Percentiles rank a stretch among this genome's conserved stretches.
Evolutionary conservation across 2,329 filamentous ascomycete genomes (phyloP).

Genomic region (Trichophaea hybrida): DNA sequence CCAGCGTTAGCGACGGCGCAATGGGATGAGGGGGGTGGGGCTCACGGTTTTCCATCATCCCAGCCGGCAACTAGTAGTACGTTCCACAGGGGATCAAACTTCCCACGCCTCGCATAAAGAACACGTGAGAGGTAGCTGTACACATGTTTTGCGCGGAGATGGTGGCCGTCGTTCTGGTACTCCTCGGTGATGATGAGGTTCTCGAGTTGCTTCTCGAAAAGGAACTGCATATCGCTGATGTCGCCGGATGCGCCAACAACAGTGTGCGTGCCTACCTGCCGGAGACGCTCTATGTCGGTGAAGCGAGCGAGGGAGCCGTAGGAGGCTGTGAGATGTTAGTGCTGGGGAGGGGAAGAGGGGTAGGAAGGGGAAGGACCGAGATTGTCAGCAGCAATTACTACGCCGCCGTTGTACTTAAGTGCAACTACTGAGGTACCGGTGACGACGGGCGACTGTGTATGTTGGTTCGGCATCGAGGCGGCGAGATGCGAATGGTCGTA

Average conservation of each 20-base stretch:
- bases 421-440: conserved; percentile 92
- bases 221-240: conserved; percentile 97
- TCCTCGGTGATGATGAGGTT: conserved; percentile 79
- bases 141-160: conserved; percentile 78
- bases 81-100: conserved; percentile 98
- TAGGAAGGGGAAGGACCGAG: conserved; percentile 44
- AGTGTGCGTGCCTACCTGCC: conserved; percentile 67
- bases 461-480: conserved; percentile 45
- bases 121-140: conserved; percentile 95
- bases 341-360: neutral
- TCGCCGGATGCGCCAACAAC: conserved; percentile 92
- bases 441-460: conserved; percentile 84
- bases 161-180: conserved; percentile 45
- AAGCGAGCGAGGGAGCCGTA: conserved; percentile 96
- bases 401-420: conserved; percentile 89
- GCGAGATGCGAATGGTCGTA: conserved; percentile 83
- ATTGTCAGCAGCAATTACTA: conserved; percentile 95
- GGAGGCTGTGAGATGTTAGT: conserved; percentile 48
- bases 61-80: conserved; percentile 81
- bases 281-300: conserved; percentile 89
- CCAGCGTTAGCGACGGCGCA: neutral
- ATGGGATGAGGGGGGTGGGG: neutral
- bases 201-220: conserved; percentile 67
- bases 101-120: conserved; percentile 83
- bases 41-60: conserved; percentile 54